Percentiles rank a stretch among this genome's conserved stretches.
Conservation (phyloP, 2,329 filamentous ascomycete genomes). For the Phaeoacremonium minimum region DNA sequence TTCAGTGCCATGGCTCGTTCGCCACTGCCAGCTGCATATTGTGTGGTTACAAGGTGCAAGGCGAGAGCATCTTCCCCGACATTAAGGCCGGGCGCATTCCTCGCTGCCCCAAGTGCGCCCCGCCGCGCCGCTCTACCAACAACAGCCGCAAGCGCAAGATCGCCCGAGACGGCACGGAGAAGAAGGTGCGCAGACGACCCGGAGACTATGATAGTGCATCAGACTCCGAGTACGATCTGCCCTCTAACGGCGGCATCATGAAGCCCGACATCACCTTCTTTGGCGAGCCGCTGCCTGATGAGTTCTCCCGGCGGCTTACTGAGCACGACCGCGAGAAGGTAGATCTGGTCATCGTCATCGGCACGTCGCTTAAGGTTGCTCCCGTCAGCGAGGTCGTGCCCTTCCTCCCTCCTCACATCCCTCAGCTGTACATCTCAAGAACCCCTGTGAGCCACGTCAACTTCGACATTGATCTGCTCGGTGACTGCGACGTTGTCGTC, state of each 20-base stretch:
- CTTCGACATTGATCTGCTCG: slow-evolving; percentile 90
- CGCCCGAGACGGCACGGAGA: slow-evolving; percentile 33
- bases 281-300: slow-evolving; percentile 80
- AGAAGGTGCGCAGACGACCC: slow-evolving; percentile 30
- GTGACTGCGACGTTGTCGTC: slow-evolving; percentile 89
- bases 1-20: slow-evolving; percentile 96
- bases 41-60: slow-evolving; percentile 69
- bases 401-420: slow-evolving; percentile 72
- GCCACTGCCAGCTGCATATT: slow-evolving; percentile 85
- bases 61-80: slow-evolving; percentile 74
- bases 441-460: slow-evolving; percentile 84
- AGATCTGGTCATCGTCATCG: slow-evolving; percentile 92
- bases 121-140: slow-evolving; percentile 43
- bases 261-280: slow-evolving; percentile 99
- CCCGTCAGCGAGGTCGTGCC: slow-evolving; percentile 90
- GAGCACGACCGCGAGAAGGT: slow-evolving; percentile 74
- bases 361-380: slow-evolving; percentile 91
- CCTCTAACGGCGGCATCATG: slow-evolving; percentile 74
- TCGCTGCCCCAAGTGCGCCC: slow-evolving; percentile 67
- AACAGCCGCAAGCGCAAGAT: slow-evolving; percentile 51
- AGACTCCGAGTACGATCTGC: slow-evolving; percentile 50
- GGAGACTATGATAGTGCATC: slow-evolving; percentile 35
- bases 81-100: slow-evolving; percentile 75
- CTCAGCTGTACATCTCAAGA: slow-evolving; percentile 86
- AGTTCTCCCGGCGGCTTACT: slow-evolving; percentile 78